Conservation (phyloP, 176 grass and related monocot species). For the Phoenix dactylifera region DNA sequence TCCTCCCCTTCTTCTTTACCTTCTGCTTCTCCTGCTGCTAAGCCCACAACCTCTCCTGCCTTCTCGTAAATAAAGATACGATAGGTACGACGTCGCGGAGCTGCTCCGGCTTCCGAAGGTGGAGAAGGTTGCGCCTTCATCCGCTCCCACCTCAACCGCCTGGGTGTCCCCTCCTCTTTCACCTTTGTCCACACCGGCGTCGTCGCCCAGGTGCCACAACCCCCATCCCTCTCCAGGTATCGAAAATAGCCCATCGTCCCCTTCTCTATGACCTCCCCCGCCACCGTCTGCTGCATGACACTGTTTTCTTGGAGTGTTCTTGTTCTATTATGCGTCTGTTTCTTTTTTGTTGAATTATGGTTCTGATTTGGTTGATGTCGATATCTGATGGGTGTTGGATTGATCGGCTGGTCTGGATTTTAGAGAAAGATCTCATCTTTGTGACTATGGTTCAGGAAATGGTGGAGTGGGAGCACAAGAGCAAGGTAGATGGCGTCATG, state of each 20-base stretch:
- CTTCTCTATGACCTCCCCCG: no score
- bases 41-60: no score
- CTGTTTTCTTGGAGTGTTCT: no score
- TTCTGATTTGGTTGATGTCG: no score
- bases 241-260: background rate
- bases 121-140: slow-evolving; percentile 56
- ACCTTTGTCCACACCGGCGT: slow-evolving; percentile 55
- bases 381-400: background rate
- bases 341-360: no score
- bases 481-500: slow-evolving; percentile 80
- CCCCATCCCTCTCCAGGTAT: slow-evolving; percentile 64
- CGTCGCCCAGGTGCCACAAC: slow-evolving; percentile 55
- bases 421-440: background rate
- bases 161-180: slow-evolving; percentile 31
- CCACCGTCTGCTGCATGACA: no score
- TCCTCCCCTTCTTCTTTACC: no score
- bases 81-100: slow-evolving; percentile 29
- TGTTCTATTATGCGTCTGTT: no score
- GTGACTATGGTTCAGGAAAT: slow-evolving; percentile 33
- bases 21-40: no score
- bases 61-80: no score
- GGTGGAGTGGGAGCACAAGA: slow-evolving; percentile 91
- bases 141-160: slow-evolving; percentile 48
- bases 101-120: slow-evolving; percentile 42
- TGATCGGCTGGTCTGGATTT: slow-evolving; percentile 3